These are phyloP conservation scores for Earliella scabrosa DNA, from an alignment of 1,284 basidiomycete genomes.

Conservation along the genomic window DNA sequence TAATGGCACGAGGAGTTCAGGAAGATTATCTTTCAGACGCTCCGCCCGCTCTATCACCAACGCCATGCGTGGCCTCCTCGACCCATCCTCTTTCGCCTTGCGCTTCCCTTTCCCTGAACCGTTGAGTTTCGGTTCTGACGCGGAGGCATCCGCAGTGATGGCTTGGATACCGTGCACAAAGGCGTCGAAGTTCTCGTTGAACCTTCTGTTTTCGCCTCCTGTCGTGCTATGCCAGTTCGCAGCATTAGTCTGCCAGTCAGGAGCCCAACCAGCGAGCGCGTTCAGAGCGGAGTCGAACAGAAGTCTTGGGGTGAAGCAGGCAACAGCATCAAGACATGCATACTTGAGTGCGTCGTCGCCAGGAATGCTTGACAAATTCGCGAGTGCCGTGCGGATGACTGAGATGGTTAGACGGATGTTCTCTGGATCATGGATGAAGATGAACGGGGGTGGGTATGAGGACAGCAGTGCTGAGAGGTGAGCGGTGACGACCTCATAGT, in stretches of 20 bases:
- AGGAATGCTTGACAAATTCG: constrained; percentile 21
- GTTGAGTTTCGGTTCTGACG: constrained; percentile 22
- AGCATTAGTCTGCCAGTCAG: constrained; percentile 64
- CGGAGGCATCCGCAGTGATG: constrained; percentile 30
- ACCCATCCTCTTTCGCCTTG: constrained; percentile 29
- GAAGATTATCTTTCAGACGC: constrained; percentile 61
- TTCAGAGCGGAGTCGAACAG: constrained; percentile 74
- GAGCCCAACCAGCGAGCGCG: constrained; percentile 55
- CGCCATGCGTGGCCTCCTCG: constrained; percentile 49
- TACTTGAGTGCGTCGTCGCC: constrained; percentile 29
- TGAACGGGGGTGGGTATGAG: constrained; percentile 63
- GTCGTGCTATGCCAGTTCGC: constrained; percentile 52
- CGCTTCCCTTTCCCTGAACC: constrained; percentile 42
- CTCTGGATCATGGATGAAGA: constrained; percentile 71
- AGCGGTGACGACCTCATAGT: constrained; percentile 35
- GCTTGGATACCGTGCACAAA: constrained; percentile 65
- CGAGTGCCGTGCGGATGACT: constrained; percentile 46
- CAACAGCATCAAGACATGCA: constrained; percentile 62
- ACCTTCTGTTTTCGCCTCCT: constrained; percentile 38
- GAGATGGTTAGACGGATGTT: constrained; percentile 49
- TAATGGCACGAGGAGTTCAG: constrained; percentile 71
- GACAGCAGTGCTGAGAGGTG: constrained; percentile 55
- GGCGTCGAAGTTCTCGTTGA: constrained; percentile 67
- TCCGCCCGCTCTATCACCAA: constrained; percentile 75
- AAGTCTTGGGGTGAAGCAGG: constrained; percentile 67